phyloP scores from a whole-genome alignment of 495 filamentous ascomycete genomes.

The Podospora didyma region DNA sequence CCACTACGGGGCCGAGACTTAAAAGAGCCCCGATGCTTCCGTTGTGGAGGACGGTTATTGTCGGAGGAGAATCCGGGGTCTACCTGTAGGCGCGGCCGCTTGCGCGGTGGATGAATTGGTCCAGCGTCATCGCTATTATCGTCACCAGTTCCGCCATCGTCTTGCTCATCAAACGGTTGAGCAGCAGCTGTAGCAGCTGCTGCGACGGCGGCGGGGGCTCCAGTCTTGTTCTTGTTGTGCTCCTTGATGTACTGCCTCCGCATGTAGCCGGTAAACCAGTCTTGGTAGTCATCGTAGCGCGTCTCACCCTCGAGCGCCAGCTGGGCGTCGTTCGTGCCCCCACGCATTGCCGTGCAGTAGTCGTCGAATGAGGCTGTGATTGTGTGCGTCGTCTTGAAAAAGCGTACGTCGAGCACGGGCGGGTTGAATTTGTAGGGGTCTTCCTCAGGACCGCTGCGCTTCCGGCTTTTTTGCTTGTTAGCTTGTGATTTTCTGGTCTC shows the following conservation, averaged over 20 bases:
- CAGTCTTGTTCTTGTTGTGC: neutral
- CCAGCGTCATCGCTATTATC: neutral
- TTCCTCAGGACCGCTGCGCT: neutral
- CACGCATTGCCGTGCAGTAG: constrained; percentile 1
- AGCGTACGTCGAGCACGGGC: constrained; percentile 2
- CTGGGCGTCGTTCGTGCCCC: neutral
- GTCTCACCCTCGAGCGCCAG: constrained; percentile 1
- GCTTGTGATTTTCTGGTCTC: neutral
- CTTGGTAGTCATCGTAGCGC: neutral
- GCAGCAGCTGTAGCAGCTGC: neutral
- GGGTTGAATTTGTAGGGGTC: neutral
- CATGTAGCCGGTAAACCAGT: neutral
- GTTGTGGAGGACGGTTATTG: neutral
- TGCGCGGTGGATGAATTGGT: neutral
- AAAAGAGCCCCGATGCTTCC: neutral
- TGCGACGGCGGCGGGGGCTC: neutral
- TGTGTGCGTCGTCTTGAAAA: constrained; percentile 8
- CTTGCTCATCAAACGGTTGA: neutral
- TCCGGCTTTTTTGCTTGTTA: neutral
- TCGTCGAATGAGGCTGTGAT: constrained; percentile 9
- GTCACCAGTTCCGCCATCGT: neutral
- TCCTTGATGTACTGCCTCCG: neutral
- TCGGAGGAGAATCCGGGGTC: too few species aligned
- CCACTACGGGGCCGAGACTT: neutral
- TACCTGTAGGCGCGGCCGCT: neutral